Base-by-base conservation (phyloP, 768 basidiomycete genomes). In the Calocybe cyanea region DNA sequence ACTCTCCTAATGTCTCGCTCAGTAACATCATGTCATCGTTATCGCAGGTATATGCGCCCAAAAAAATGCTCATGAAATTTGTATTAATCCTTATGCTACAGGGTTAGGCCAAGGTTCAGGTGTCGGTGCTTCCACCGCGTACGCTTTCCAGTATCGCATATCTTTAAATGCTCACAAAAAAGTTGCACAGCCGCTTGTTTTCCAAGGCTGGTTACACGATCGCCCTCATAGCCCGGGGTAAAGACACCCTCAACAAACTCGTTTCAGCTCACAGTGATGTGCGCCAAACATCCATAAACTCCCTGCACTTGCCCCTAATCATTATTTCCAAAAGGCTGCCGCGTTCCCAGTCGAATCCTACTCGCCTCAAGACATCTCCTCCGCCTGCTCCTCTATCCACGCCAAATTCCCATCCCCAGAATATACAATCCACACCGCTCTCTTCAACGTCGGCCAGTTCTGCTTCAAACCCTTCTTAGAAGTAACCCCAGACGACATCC, bases 381-480 rank as follows among this genome's bases (percentile, higher is more conserved):
- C 70, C 1, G 72, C 69, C 4, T 83, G 81, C 63, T 48, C 54
- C 3, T 58, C 67, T 14, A 69, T 83, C 54, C 75, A 73, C 30
- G 41, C 60, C 11, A 67, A 54, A 5, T 83, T 71, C 54, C 66
- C 75, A 0, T 66, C 68, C 38, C 73, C 80, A 2, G 61, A 71
- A 24, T 75, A 72, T 49, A 67, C 66, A 21, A 71, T 87, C 32
- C 77, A 77, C 10, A 80, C 72, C 1, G 83, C 83, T 0, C 54
- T 88, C 10, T 88, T 77, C 65, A 88, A 88, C 55, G 75, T 69
- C 2, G 83, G 69, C 0, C 59, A 73, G 24, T 73, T 72, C 2
- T 60, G 79, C 10, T 85, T 77, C 73, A 85, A 84, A 62, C 73
- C 75, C 1, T 88, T 87, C 71, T 64, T 88, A 19, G 72, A 83